Conservation (phyloP, 805 yeast genomes). For the Lachancea cidri region DNA sequence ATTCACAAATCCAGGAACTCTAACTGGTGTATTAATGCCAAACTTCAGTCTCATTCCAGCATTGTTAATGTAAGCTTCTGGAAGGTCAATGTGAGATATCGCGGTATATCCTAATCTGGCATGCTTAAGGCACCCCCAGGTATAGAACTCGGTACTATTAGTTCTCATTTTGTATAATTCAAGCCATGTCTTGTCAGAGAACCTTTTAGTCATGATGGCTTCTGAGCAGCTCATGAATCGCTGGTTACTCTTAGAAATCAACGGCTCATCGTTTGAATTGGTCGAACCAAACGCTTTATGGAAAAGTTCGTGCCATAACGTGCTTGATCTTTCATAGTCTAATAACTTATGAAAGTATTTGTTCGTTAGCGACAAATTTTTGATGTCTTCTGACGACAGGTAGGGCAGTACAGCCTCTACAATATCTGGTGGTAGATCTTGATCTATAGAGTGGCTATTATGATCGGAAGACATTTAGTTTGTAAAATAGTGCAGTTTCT, state of each 20-base stretch:
- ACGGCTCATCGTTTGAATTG: conserved; percentile 29
- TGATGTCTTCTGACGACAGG: conserved; percentile 24
- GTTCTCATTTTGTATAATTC: conserved; percentile 22
- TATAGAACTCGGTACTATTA: conserved; percentile 20
- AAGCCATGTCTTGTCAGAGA: conserved; percentile 22
- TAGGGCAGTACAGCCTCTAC: conserved; percentile 28
- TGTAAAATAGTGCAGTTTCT: neutral
- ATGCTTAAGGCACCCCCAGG: conserved; percentile 33
- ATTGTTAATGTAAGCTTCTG: conserved; percentile 17
- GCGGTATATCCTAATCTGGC: conserved; percentile 31
- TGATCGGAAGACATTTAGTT: neutral
- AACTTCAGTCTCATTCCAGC: conserved; percentile 20
- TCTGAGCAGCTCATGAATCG: conserved; percentile 26
- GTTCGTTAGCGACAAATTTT: conserved; percentile 29
- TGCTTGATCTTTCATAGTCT: conserved; percentile 21
- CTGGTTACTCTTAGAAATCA: conserved; percentile 13
- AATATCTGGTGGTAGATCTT: conserved; percentile 28
- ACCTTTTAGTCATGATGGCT: conserved; percentile 17
- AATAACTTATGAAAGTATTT: conserved; percentile 27
- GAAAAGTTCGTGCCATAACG: conserved; percentile 31
- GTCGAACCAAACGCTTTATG: conserved; percentile 26
- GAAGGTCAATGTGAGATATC: conserved; percentile 17
- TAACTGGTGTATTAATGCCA: conserved; percentile 28
- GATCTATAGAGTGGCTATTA: conserved; percentile 5
- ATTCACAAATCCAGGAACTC: no score